Conservation (phyloP, 73 alveolate genomes). For the Durusdinium trenchii region DNA sequence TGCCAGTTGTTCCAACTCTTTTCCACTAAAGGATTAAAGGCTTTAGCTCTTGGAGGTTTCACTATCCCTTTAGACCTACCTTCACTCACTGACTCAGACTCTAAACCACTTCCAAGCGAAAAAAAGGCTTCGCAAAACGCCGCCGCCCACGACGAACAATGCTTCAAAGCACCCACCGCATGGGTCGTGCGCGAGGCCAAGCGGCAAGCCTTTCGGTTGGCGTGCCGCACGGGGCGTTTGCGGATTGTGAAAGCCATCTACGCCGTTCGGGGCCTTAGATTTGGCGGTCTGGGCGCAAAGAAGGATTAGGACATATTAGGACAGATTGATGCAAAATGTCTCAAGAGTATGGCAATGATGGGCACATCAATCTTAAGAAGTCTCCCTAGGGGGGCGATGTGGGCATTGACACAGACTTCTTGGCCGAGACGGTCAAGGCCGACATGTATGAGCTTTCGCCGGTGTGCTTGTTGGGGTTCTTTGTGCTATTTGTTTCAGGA, state of each 20-base stretch:
- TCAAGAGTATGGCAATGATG: background rate
- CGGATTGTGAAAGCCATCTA: constrained; percentile 45
- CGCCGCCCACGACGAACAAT: too few relatives aligned
- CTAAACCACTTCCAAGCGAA: too few relatives aligned
- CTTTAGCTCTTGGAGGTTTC: too few relatives aligned
- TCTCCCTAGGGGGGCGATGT: background rate
- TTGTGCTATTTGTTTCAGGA: constrained; percentile 12
- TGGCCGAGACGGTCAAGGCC: constrained; percentile 54
- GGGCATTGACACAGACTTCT: background rate
- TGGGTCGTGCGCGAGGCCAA: constrained; percentile 20
- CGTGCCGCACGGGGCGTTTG: constrained; percentile 81
- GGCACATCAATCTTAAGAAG: background rate
- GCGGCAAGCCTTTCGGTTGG: constrained; percentile 53
- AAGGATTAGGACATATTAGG: background rate
- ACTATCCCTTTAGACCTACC: too few relatives aligned
- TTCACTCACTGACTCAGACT: too few relatives aligned
- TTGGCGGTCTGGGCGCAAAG: background rate
- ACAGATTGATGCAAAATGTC: background rate
- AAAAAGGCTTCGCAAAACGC: too few relatives aligned
- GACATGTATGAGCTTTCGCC: background rate
- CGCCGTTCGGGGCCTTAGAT: background rate
- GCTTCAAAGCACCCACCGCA: too few relatives aligned
- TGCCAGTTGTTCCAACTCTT: too few relatives aligned
- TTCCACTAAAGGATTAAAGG: too few relatives aligned
- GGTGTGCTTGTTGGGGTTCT: background rate